Evolutionary conservation across 805 yeast species (phyloP).

Genomic region (Schwanniomyces vanrijiae): DNA sequence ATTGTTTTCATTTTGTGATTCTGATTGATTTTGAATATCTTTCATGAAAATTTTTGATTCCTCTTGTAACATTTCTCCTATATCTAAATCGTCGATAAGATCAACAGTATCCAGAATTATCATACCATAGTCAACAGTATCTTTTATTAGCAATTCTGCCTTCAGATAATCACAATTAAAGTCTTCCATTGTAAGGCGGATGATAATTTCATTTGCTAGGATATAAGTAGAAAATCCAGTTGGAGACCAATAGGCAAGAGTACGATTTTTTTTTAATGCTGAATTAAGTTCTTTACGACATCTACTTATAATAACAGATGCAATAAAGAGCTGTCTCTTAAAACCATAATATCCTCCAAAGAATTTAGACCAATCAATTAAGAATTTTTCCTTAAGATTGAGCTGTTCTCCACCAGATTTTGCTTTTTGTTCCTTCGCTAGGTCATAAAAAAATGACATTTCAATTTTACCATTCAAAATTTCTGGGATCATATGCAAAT

Average conservation of each 20-base stretch:
- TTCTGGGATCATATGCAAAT: constrained; percentile 31
- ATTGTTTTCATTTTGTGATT: neutral
- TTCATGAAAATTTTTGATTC: constrained; percentile 10
- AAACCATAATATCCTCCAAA: constrained; percentile 64
- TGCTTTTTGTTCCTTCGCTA: constrained; percentile 44
- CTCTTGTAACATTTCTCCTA: constrained; percentile 9
- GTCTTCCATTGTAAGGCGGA: constrained; percentile 51
- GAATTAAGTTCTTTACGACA: constrained; percentile 28
- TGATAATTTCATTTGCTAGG: constrained; percentile 61
- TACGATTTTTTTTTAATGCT: constrained; percentile 34
- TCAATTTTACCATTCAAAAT: constrained; percentile 43
- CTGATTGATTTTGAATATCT: constrained; percentile 1
- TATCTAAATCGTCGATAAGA: constrained; percentile 27
- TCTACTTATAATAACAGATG: constrained; percentile 38
- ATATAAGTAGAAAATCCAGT: constrained; percentile 57
- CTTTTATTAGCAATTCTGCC: constrained; percentile 48
- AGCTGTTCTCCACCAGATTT: constrained; percentile 43
- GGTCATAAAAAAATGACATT: constrained; percentile 48
- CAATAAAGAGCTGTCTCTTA: constrained; percentile 52
- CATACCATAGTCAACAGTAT: constrained; percentile 50
- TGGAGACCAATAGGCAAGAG: constrained; percentile 61
- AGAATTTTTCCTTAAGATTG: constrained; percentile 47
- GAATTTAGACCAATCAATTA: constrained; percentile 45
- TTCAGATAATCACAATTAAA: constrained; percentile 31
- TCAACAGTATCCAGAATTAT: constrained; percentile 30